These are phyloP conservation scores for Suillus decipiens DNA, from an alignment of 768 basidiomycete species.

Conservation along the genomic window DNA sequence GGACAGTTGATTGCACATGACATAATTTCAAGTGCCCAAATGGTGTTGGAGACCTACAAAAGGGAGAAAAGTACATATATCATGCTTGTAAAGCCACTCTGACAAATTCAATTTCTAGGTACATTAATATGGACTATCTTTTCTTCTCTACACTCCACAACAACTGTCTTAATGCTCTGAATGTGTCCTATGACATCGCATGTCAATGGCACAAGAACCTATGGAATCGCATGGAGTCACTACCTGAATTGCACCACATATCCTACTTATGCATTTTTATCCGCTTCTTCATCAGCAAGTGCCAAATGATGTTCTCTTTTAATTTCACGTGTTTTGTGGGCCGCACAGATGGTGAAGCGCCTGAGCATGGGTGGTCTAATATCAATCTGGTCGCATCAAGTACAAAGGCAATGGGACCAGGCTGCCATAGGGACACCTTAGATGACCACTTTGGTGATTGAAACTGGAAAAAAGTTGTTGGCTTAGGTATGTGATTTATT, in stretches of 20 bases:
- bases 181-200: constrained; percentile 22
- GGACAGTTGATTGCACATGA: constrained; percentile 19
- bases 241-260: neutral
- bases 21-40: constrained; percentile 20
- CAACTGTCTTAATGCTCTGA: neutral
- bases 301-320: constrained; percentile 24
- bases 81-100: neutral
- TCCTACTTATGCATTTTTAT: neutral
- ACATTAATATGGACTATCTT: constrained; percentile 4
- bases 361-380: constrained; percentile 38
- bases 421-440: constrained; percentile 34
- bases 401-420: constrained; percentile 37
- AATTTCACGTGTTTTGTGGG: constrained; percentile 24
- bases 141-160: neutral
- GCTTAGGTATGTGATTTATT: constrained; percentile 22
- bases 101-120: neutral
- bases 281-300: constrained; percentile 18
- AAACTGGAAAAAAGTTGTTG: constrained; percentile 34
- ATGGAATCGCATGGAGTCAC: constrained; percentile 5
- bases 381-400: constrained; percentile 32
- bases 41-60: constrained; percentile 28
- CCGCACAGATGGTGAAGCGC: constrained; percentile 36
- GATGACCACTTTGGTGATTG: constrained; percentile 37
- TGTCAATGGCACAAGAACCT: constrained; percentile 23
- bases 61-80: constrained; percentile 25